Evolutionary conservation across 495 filamentous ascomycete genomes (phyloP).

Genomic region (Chaetomium cochliodes): DNA sequence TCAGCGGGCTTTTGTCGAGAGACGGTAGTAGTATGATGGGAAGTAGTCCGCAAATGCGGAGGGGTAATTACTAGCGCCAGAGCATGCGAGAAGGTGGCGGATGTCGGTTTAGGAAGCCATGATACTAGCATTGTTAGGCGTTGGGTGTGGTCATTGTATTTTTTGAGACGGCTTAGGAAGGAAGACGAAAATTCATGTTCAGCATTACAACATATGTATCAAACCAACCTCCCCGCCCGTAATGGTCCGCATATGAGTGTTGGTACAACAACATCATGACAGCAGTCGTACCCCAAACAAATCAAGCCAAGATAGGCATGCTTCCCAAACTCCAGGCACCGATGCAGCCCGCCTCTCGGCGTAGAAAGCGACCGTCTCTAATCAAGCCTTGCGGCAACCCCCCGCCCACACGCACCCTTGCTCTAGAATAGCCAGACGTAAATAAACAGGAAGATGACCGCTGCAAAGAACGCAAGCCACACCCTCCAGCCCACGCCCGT

Average conservation of each 20-base stretch:
- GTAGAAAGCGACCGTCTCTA: slow-evolving; percentile 3
- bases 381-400: neutral
- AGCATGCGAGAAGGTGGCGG: neutral
- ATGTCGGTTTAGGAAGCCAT: slow-evolving; percentile 10
- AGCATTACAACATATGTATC: slow-evolving; percentile 24
- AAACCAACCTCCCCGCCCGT: slow-evolving; percentile 5
- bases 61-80: slow-evolving; percentile 22
- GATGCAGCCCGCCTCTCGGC: slow-evolving; percentile 21
- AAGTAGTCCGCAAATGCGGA: slow-evolving; percentile 45
- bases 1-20: slow-evolving; percentile 49
- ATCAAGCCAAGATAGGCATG: slow-evolving; percentile 14
- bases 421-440: slow-evolving; percentile 84
- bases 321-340: slow-evolving; percentile 29
- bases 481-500: slow-evolving; percentile 93
- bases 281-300: slow-evolving; percentile 13
- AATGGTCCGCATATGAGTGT: slow-evolving; percentile 6
- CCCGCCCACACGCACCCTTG: too few relatives aligned
- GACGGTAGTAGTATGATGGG: slow-evolving; percentile 50
- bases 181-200: slow-evolving; percentile 6
- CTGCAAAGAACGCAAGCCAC: slow-evolving; percentile 83
- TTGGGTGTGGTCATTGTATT: neutral
- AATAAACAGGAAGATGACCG: slow-evolving; percentile 75
- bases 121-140: slow-evolving; percentile 24
- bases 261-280: slow-evolving; percentile 19
- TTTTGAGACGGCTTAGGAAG: neutral